Percentiles rank a stretch among this genome's conserved stretches.
phyloP scores from a whole-genome alignment of 2,329 filamentous ascomycete genomes.

The Podosphaera aphanis region DNA sequence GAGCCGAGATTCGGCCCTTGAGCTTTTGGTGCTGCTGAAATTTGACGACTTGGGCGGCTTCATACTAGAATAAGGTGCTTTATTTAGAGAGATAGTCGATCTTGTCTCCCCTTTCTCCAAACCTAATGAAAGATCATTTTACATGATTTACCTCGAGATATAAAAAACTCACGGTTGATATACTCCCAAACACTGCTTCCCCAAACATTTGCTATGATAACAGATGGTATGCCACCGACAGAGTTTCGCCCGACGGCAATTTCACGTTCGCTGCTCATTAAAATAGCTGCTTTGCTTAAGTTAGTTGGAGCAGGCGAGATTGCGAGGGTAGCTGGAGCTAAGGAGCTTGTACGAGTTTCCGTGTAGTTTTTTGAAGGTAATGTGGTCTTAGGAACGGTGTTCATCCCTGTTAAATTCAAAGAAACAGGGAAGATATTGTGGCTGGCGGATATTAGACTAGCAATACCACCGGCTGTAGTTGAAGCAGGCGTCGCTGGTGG shows the following conservation, averaged over 20 bases:
- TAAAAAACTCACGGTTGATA: conserved; percentile 25
- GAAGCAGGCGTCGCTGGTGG: conserved; percentile 19
- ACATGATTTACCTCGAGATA: no score
- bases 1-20: conserved; percentile 9
- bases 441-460: conserved; percentile 65
- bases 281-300: conserved; percentile 64
- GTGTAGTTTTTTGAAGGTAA: conserved; percentile 18
- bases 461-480: conserved; percentile 41
- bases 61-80: conserved; percentile 8
- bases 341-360: conserved; percentile 30
- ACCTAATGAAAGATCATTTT: background rate
- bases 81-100: conserved; percentile 4
- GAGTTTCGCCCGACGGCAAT: conserved; percentile 38
- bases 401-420: conserved; percentile 9
- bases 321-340: conserved; percentile 64
- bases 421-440: conserved; percentile 49
- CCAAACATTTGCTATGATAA: conserved; percentile 84
- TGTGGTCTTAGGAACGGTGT: conserved; percentile 15
- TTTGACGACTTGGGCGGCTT: conserved; percentile 10
- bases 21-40: conserved; percentile 11
- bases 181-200: conserved; percentile 65
- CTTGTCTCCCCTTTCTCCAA: conserved; percentile 30
- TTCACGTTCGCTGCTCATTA: conserved; percentile 54
- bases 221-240: conserved; percentile 53
- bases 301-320: conserved; percentile 66